Base-by-base conservation (phyloP, 768 basidiomycete species). In the Cystofilobasidium capitatum region DNA sequence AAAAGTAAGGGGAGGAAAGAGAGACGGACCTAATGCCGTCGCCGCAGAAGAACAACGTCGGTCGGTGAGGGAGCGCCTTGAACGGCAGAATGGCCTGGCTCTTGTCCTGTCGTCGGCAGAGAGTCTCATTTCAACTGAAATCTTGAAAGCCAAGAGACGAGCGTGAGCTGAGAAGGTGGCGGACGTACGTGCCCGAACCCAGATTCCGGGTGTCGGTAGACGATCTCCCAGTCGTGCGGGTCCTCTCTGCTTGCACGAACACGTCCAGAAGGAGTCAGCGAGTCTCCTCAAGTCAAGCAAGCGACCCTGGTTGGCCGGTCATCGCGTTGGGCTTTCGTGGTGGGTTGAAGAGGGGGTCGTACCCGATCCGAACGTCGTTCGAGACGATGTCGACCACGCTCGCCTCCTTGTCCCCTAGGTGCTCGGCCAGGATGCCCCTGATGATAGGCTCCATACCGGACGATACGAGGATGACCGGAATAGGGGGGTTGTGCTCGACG, bases 391-490 rank as follows among this genome's bases (percentile, higher is more conserved):
- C 85, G 62, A 98, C 92, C 35, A 84, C 81, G 54, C 82, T 79
- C 29, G 89, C 86, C 29, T 83, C 84, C 68, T 86, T 82, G 37
- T 84, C 81, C 13, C 88, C 89, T 62, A 93, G 80, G 47, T 91
- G 84, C 70, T 85, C 87, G 51, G 85, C 83, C 24, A 97, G 82
- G 10, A 96, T 88, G 0, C 89, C 89, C 49, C 90, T 88, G 72
- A 99, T 97, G 72, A 89, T 83, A 20, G 92, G 92, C 20, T 86
- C 86, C 92, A 96, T 96, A 24, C 92, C 93, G 71, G 88, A 90
- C 6, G 93, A 96, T 40, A 96, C 90, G 75, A 97, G 89, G 69
- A 94, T 86, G 70, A 96, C 82, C 14, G 96, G 96, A 47, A 98
- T 83, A 71, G 61, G 54, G 0, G 61, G 62, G 26, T 86, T 85